Conservation (phyloP, 106 monocot genomes). For the Platanthera zijinensis region DNA sequence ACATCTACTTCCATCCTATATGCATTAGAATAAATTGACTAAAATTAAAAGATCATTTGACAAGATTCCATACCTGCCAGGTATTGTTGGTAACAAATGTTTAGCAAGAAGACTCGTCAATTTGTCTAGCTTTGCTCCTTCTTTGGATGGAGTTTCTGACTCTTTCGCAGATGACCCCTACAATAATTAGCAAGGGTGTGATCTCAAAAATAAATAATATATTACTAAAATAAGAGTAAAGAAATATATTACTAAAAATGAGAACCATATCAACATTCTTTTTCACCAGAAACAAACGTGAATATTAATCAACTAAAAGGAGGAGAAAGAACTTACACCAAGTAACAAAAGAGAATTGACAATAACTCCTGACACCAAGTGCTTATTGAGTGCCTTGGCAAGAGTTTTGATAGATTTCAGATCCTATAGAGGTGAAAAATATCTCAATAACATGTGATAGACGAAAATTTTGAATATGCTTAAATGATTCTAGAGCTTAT, state of each 20-base stretch:
- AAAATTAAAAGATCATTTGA: too few species aligned
- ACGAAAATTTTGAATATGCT: neutral
- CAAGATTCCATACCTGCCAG: too few species aligned
- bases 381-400: slow-evolving; percentile 23
- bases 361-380: slow-evolving; percentile 18
- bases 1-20: too few species aligned
- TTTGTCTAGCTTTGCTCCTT: slow-evolving; percentile 39
- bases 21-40: too few species aligned
- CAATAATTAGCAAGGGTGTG: slow-evolving; percentile 8
- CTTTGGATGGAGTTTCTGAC: slow-evolving; percentile 48
- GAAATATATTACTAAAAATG: neutral
- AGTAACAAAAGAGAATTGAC: slow-evolving; percentile 25
- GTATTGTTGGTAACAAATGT: too few species aligned
- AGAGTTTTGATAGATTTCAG: slow-evolving; percentile 28
- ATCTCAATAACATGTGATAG: neutral
- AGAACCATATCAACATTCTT: neutral
- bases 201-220: neutral
- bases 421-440: slow-evolving; percentile 6
- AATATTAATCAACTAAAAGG: neutral
- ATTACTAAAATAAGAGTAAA: neutral
- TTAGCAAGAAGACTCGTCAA: slow-evolving; percentile 26
- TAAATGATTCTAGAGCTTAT: too few species aligned
- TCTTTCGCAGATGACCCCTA: slow-evolving; percentile 67
- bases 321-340: slow-evolving; percentile 19
- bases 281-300: neutral